Percentiles rank a stretch among this genome's conserved stretches.
Evolutionary conservation across 202 grass and related monocot genomes (phyloP).

Genomic region (Brachypodium distachyon): DNA sequence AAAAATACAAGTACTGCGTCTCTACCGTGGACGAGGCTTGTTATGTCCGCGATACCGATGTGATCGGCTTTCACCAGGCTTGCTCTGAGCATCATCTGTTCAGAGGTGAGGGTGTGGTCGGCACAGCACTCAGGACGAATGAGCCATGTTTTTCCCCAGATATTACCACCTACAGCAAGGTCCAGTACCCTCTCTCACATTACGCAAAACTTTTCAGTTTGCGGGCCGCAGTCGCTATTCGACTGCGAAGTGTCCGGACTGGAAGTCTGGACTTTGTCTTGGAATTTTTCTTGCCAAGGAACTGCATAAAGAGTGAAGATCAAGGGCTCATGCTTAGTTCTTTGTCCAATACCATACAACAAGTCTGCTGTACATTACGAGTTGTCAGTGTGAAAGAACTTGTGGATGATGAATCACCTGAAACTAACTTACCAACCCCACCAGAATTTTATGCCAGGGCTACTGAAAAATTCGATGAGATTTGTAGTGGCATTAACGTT

Average conservation of each 20-base stretch:
- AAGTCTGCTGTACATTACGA: constrained; percentile 41
- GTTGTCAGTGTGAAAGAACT: constrained; percentile 55
- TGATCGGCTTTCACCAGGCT: constrained; percentile 62
- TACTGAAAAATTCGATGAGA: constrained; percentile 24
- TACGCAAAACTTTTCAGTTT: constrained; percentile 75
- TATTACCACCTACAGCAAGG: constrained; percentile 47
- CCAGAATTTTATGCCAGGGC: constrained; percentile 17
- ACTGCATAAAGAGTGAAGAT: constrained; percentile 41
- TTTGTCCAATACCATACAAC: constrained; percentile 59
- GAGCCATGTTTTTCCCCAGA: constrained; percentile 66
- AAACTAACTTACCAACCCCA: constrained; percentile 2
- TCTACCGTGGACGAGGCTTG: constrained; percentile 76
- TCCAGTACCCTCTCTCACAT: constrained; percentile 72
- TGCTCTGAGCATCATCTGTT: constrained; percentile 93
- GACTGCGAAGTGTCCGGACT: constrained; percentile 44
- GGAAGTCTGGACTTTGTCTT: constrained; percentile 62
- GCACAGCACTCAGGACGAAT: constrained; percentile 62
- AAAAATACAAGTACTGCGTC: constrained; percentile 58
- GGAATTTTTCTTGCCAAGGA: constrained; percentile 77
- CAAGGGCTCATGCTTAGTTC: constrained; percentile 59
- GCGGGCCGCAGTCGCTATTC: constrained; percentile 64
- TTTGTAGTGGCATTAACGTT: constrained; percentile 11
- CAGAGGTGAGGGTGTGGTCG: constrained; percentile 77
- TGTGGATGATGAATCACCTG: constrained; percentile 33
- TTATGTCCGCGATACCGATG: constrained; percentile 32